A percentile compares a stretch with the other conserved stretches of the same genome.
Evolutionary conservation across 192 early-diverging fungal species (phyloP).

Genomic region (Gigaspora rosea): DNA sequence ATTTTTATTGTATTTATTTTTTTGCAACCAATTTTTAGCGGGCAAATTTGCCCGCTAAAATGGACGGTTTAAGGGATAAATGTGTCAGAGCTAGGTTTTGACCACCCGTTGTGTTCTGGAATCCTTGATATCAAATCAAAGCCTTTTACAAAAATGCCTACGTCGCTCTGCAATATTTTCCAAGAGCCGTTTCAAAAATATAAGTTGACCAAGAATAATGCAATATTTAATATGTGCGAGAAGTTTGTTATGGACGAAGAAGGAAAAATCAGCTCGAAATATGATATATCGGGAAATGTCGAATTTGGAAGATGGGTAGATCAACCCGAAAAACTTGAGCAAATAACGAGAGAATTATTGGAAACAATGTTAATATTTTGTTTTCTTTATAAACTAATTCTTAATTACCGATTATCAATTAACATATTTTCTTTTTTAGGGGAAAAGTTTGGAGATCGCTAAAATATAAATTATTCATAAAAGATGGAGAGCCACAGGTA

Average conservation of each 20-base stretch:
- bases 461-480: slow-evolving; percentile 21
- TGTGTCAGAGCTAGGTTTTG: too few species aligned
- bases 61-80: too few species aligned
- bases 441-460: not conserved
- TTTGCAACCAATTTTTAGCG: too few species aligned
- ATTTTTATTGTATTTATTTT: too few species aligned
- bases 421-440: slow-evolving; percentile 7
- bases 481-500: not conserved
- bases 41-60: too few species aligned
- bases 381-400: not conserved
- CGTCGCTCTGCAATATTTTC: slow-evolving; percentile 14
- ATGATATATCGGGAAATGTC: slow-evolving; percentile 8
- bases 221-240: not conserved
- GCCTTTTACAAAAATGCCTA: slow-evolving; percentile 16
- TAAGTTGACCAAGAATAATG: slow-evolving; percentile 13
- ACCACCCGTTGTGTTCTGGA: too few species aligned
- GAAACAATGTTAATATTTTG: slow-evolving; percentile 20
- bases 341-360: slow-evolving; percentile 16
- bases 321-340: slow-evolving; percentile 16
- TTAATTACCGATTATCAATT: slow-evolving; percentile 8
- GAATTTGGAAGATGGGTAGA: slow-evolving; percentile 11
- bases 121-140: too few species aligned
- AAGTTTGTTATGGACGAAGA: slow-evolving; percentile 9
- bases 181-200: slow-evolving; percentile 22
- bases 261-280: not conserved